A percentile compares a stretch with the other conserved stretches of the same genome.
phyloP scores from a whole-genome alignment of 305 asterid species.

The Fraxinus velutina region DNA sequence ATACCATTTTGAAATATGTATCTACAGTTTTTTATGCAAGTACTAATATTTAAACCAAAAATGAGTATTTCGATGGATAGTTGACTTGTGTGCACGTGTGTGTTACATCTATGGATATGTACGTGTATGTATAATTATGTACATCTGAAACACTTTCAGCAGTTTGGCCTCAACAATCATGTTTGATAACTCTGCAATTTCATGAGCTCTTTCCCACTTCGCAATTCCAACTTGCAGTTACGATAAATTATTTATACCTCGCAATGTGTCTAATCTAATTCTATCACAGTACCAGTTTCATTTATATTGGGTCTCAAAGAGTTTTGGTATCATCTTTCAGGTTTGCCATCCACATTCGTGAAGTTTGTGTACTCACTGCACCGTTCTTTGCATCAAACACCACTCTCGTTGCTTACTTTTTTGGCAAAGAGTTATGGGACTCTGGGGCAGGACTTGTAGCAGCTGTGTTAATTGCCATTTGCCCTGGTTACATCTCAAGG shows the following conservation, averaged over 20 bases:
- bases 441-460: conserved; percentile 99
- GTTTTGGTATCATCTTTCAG: conserved; percentile 35
- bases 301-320: conserved; percentile 19
- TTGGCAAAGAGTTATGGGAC: conserved; percentile 97
- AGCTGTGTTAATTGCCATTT: conserved; percentile 85
- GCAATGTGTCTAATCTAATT: background rate
- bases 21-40: background rate
- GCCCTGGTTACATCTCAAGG: conserved; percentile 98
- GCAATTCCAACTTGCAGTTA: background rate
- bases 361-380: conserved; percentile 96
- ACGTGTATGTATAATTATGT: background rate
- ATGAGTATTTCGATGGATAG: background rate
- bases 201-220: background rate
- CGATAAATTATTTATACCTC: background rate
- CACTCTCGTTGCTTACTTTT: conserved; percentile 92
- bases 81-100: background rate
- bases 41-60: background rate
- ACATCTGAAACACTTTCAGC: background rate
- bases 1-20: background rate
- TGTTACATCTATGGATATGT: background rate
- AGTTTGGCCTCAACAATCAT: background rate
- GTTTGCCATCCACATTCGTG: conserved; percentile 97
- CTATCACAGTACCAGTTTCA: background rate
- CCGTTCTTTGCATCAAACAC: conserved; percentile 98
- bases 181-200: background rate